Percentiles rank a stretch among this genome's conserved stretches.
These are phyloP conservation scores for Aspergillus neoniger DNA, from an alignment of 2,329 filamentous ascomycete genomes.

Conservation along the genomic window DNA sequence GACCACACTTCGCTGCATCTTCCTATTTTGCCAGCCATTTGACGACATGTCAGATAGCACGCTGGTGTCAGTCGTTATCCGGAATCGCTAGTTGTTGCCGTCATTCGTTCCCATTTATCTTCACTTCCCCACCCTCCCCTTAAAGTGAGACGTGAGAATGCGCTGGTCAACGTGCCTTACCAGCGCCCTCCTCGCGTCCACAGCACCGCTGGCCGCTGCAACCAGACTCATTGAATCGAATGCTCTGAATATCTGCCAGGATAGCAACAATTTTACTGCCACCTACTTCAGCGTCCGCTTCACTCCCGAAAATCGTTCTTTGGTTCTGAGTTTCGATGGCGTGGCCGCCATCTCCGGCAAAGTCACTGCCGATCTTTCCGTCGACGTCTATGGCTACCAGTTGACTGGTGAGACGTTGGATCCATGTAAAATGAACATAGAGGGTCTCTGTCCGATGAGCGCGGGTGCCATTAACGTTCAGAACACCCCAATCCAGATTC, in stretches of 20 bases:
- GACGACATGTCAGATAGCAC: not conserved
- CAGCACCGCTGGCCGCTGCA: slow-evolving; percentile 56
- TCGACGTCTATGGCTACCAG: slow-evolving; percentile 12
- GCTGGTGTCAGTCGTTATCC: not conserved
- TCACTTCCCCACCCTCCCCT: not conserved
- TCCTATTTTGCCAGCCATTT: not conserved
- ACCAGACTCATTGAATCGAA: slow-evolving; percentile 73
- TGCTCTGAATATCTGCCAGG: slow-evolving; percentile 81
- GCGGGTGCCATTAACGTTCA: slow-evolving; percentile 5
- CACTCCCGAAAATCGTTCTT: slow-evolving; percentile 64
- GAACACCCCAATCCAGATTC: not conserved
- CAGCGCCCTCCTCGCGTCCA: slow-evolving; percentile 42
- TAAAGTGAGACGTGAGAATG: not conserved
- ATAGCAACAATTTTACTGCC: slow-evolving; percentile 80
- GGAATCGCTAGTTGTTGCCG: too few relatives aligned
- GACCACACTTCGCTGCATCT: not conserved
- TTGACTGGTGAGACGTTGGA: not conserved
- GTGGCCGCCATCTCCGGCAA: slow-evolving; percentile 81
- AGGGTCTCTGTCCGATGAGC: slow-evolving; percentile 12
- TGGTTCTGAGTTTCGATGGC: slow-evolving; percentile 73
- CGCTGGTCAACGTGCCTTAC: slow-evolving; percentile 28
- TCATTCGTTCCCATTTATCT: not conserved
- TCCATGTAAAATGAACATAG: slow-evolving; percentile 7
- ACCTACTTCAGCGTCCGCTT: slow-evolving; percentile 79
- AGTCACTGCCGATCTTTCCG: slow-evolving; percentile 71